A percentile compares a stretch with the other conserved stretches of the same genome.
phyloP scores from a whole-genome alignment of 2,329 filamentous ascomycete genomes.

The Arthrobotrys megalospora region DNA sequence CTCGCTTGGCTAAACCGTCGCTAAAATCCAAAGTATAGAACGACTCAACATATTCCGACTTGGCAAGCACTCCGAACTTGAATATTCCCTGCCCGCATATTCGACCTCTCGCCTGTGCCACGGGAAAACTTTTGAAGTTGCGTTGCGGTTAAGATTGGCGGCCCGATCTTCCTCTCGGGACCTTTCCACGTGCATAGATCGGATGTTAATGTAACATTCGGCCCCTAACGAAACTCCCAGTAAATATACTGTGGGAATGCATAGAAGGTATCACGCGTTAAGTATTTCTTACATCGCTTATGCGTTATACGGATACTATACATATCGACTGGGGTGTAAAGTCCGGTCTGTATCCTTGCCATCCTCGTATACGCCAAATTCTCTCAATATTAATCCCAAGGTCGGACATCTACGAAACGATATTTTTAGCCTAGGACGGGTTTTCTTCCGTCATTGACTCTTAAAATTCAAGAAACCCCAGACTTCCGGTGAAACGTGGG shows the following conservation, averaged over 20 bases:
- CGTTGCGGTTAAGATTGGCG: constrained; percentile 40
- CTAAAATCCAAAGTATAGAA: constrained; percentile 7
- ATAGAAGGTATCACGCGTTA: constrained; percentile 18
- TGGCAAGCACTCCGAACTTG: constrained; percentile 12
- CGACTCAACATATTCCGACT: constrained; percentile 30
- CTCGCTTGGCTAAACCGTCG: constrained; percentile 33
- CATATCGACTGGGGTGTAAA: neutral
- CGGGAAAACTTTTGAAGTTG: constrained; percentile 18
- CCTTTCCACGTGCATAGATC: constrained; percentile 11
- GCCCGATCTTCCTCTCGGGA: constrained; percentile 32
- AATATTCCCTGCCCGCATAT: constrained; percentile 24
- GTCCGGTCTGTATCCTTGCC: neutral
- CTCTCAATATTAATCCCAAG: constrained; percentile 19
- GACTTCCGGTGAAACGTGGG: constrained; percentile 8
- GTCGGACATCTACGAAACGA: constrained; percentile 2
- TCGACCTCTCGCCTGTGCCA: neutral
- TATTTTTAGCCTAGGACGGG: constrained; percentile 31
- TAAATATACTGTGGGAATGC: neutral
- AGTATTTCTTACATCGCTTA: neutral
- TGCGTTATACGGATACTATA: constrained; percentile 11
- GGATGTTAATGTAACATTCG: constrained; percentile 16
- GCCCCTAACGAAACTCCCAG: constrained; percentile 3
- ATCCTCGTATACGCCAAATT: constrained; percentile 25
- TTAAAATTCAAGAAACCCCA: constrained; percentile 3
- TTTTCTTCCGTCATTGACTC: constrained; percentile 19